Conservation (phyloP, 177 flowering plant species). For the Vitis hybrid region DNA sequence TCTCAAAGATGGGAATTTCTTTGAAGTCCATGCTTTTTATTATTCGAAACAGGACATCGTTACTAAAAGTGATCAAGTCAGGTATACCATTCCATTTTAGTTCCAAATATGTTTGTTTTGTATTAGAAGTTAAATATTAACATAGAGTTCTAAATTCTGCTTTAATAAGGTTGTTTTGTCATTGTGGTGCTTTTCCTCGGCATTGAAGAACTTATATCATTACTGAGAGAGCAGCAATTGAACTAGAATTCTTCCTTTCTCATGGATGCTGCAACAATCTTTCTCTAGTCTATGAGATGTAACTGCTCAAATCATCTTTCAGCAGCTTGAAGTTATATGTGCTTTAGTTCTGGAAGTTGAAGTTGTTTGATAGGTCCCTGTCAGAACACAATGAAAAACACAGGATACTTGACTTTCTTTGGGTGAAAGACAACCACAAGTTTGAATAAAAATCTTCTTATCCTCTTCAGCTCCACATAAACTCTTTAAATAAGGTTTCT, state of each 20-base stretch:
- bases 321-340: background rate
- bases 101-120: constrained; percentile 2
- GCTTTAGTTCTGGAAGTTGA: background rate
- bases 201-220: constrained; percentile 96
- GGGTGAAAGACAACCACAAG: too few species aligned
- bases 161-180: background rate
- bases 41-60: constrained; percentile 81
- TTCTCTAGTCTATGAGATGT: too few species aligned
- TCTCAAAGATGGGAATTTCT: background rate
- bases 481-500: too few species aligned
- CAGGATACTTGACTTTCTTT: too few species aligned
- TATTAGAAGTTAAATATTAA: background rate
- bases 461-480: too few species aligned
- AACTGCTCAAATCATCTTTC: constrained; percentile 14
- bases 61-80: constrained; percentile 96
- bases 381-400: too few species aligned
- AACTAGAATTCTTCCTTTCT: too few species aligned
- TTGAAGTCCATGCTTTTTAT: constrained; percentile 4
- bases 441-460: too few species aligned
- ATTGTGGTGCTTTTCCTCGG: constrained; percentile 38
- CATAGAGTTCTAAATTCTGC: background rate
- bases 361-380: too few species aligned
- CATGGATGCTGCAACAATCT: too few species aligned
- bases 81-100: constrained; percentile 39
- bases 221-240: constrained; percentile 65